Percentiles rank a stretch among this genome's conserved stretches.
Conservation (phyloP, 495 filamentous ascomycete genomes). For the Aspergillus conjunctus region DNA sequence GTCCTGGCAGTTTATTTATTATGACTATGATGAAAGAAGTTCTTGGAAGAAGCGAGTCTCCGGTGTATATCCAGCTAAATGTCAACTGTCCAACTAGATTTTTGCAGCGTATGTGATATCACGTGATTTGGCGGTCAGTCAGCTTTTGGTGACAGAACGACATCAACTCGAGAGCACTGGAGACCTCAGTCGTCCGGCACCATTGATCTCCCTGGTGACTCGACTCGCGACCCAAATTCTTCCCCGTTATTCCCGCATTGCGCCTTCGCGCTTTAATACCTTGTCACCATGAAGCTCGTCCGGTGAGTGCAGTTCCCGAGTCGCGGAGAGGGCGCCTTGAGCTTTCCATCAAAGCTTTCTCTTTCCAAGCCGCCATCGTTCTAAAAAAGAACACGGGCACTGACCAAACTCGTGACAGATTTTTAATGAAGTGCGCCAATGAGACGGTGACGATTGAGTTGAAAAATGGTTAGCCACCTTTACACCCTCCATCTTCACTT, state of each 20-base stretch:
- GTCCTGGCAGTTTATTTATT: slow-evolving; percentile 1
- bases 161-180: not conserved
- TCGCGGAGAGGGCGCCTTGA: not conserved
- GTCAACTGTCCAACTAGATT: not conserved
- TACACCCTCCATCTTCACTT: slow-evolving; percentile 5
- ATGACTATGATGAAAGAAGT: not conserved
- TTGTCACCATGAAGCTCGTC: slow-evolving; percentile 90
- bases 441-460: slow-evolving; percentile 97
- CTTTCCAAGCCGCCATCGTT: not conserved
- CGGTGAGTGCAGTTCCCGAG: slow-evolving; percentile 64
- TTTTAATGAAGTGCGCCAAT: slow-evolving; percentile 98
- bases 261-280: not conserved
- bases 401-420: slow-evolving; percentile 56
- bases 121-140: slow-evolving; percentile 20
- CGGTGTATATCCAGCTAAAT: not conserved
- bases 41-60: no score
- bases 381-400: not conserved
- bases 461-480: slow-evolving; percentile 78
- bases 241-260: not conserved
- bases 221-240: not conserved
- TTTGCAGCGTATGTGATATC: not conserved
- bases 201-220: slow-evolving; percentile 10
- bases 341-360: not conserved
- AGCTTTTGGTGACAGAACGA: slow-evolving; percentile 16
- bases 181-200: slow-evolving; percentile 6